These are phyloP conservation scores for Dicorynia guianensis DNA, from an alignment of 306 rosid species.

Conservation along the genomic window DNA sequence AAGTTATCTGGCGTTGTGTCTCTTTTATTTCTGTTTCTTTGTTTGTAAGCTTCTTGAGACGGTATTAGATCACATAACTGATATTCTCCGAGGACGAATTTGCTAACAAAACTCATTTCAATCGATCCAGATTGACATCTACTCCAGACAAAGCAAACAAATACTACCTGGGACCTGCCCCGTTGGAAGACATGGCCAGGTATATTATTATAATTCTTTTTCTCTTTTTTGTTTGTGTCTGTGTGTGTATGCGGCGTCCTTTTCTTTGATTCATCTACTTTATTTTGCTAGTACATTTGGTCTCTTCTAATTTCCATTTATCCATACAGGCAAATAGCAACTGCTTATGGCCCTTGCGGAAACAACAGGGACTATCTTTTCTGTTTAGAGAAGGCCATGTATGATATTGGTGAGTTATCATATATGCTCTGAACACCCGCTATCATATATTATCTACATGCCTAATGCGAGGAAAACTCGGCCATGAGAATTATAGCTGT, in stretches of 20 bases:
- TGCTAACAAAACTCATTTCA: constrained; percentile 29
- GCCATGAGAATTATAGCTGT: not conserved
- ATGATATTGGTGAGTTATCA: constrained; percentile 69
- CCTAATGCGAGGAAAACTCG: not conserved
- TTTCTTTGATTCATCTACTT: not conserved
- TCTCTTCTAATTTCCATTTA: constrained; percentile 10
- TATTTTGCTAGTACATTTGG: not conserved
- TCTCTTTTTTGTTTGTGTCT: not conserved
- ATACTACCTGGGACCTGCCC: constrained; percentile 96
- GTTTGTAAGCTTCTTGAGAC: constrained; percentile 2
- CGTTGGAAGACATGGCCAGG: constrained; percentile 92
- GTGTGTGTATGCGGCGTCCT: not conserved
- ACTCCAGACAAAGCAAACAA: constrained; percentile 89
- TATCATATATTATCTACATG: not conserved
- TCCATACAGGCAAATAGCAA: constrained; percentile 88
- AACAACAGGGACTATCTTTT: constrained; percentile 88
- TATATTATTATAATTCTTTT: constrained; percentile 27
- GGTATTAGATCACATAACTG: not conserved
- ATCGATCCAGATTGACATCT: constrained; percentile 79
- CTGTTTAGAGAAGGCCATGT: constrained; percentile 84
- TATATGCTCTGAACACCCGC: not conserved
- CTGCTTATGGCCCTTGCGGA: constrained; percentile 97
- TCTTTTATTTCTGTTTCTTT: not conserved
- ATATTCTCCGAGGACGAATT: not conserved
- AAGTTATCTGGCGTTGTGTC: constrained; percentile 42